phyloP scores from a whole-genome alignment of 176 grass and related monocot species.

The Eremochloa ophiuroides region DNA sequence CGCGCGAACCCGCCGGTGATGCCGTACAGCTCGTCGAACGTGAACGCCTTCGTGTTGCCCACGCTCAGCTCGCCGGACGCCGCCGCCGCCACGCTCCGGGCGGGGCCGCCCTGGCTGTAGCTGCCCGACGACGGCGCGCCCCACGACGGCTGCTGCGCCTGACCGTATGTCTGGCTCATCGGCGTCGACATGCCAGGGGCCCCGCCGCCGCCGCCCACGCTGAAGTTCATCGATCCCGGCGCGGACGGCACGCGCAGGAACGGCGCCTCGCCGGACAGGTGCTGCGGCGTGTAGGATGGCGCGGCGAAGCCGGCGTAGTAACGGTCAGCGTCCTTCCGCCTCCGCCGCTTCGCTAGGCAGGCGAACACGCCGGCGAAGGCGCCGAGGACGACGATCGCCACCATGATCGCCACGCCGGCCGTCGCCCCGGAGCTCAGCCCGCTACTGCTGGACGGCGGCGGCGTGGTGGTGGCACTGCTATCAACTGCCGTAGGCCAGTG shows the following conservation, averaged over 20 bases:
- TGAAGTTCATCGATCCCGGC: slow-evolving; percentile 45
- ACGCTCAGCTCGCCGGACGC: slow-evolving; percentile 44
- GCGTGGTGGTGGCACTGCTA: background rate
- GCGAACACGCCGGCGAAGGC: slow-evolving; percentile 37
- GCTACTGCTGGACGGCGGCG: background rate
- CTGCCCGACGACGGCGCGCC: slow-evolving; percentile 18
- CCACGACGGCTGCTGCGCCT: background rate
- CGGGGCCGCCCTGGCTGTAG: slow-evolving; percentile 45
- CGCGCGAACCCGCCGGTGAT: slow-evolving; percentile 71
- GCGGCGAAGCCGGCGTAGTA: slow-evolving; percentile 57
- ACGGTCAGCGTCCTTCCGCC: slow-evolving; percentile 33
- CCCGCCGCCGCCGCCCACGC: background rate
- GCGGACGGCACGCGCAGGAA: slow-evolving; percentile 43
- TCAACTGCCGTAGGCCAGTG: slow-evolving; percentile 2
- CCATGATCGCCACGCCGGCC: slow-evolving; percentile 36
- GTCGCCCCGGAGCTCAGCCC: slow-evolving; percentile 48
- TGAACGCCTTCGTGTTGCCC: slow-evolving; percentile 60
- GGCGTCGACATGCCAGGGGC: slow-evolving; percentile 14
- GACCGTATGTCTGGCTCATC: slow-evolving; percentile 11
- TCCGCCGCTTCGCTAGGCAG: slow-evolving; percentile 50
- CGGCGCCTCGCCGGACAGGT: slow-evolving; percentile 71
- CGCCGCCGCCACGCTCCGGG: slow-evolving; percentile 15
- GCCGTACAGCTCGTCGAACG: slow-evolving; percentile 73
- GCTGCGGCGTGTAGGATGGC: slow-evolving; percentile 47
- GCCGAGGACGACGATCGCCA: slow-evolving; percentile 42